phyloP scores from a whole-genome alignment of 2,329 filamentous ascomycete genomes.

The Akanthomyces uredinophilus region DNA sequence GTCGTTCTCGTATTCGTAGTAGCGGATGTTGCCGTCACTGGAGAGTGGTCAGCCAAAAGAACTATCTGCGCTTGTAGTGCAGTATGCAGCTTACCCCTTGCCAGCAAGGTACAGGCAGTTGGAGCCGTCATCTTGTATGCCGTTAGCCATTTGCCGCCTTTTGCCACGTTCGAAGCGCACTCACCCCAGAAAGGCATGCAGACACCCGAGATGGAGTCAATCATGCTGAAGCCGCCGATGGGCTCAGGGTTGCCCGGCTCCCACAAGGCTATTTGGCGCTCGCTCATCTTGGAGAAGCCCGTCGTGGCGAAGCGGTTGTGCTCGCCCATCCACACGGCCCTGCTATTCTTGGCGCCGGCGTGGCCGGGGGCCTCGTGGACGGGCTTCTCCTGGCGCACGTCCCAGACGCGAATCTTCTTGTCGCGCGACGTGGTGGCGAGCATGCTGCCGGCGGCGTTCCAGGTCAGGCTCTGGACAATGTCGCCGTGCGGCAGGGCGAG shows the following conservation, averaged over 20 bases:
- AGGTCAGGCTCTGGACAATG: constrained; percentile 91
- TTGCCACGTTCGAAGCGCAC: constrained; percentile 31
- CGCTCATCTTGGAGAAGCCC: constrained; percentile 97
- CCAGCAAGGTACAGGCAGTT: constrained; percentile 94
- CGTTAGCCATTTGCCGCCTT: constrained; percentile 20
- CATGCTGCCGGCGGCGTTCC: constrained; percentile 83
- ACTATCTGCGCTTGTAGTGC: constrained; percentile 38
- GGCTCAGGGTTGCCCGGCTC: constrained; percentile 82
- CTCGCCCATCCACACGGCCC: constrained; percentile 94
- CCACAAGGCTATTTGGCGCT: constrained; percentile 93
- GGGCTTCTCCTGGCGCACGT: constrained; percentile 86
- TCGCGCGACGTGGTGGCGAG: constrained; percentile 91
- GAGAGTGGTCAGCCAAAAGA: not conserved
- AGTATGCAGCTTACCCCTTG: constrained; percentile 64
- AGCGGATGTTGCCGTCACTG: constrained; percentile 91
- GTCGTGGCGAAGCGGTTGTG: constrained; percentile 94
- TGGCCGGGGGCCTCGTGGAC: constrained; percentile 83
- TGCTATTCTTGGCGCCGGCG: constrained; percentile 92
- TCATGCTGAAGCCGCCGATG: constrained; percentile 80
- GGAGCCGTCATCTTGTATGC: constrained; percentile 68
- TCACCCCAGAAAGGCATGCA: constrained; percentile 96
- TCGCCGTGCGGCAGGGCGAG: constrained; percentile 80
- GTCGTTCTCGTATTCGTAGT: constrained; percentile 97
- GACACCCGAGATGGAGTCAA: constrained; percentile 95
- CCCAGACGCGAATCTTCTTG: constrained; percentile 98